Conservation (phyloP, 768 basidiomycete genomes). For the Phlebiopsis gigantea region DNA sequence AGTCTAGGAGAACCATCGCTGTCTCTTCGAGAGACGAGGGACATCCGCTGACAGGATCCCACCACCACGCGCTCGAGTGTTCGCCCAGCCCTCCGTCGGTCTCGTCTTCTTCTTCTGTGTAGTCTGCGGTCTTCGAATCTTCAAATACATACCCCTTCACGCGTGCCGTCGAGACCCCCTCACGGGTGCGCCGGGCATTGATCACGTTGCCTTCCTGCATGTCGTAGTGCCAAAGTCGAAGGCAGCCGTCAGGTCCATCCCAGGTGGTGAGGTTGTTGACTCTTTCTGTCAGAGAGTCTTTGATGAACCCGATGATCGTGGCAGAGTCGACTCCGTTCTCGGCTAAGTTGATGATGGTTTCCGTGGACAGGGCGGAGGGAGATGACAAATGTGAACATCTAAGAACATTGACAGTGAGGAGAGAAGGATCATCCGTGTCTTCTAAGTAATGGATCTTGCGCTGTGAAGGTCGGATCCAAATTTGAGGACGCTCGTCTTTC, state of each 20-base stretch:
- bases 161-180: slow-evolving; percentile 22
- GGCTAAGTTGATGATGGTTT: slow-evolving; percentile 57
- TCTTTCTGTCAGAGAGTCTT: slow-evolving; percentile 19
- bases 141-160: slow-evolving; percentile 19
- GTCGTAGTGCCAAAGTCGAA: slow-evolving; percentile 21
- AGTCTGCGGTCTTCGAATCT: slow-evolving; percentile 19
- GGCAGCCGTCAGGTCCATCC: slow-evolving; percentile 16
- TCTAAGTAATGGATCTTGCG: slow-evolving; percentile 31
- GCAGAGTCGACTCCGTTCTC: slow-evolving; percentile 53
- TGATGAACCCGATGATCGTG: slow-evolving; percentile 31
- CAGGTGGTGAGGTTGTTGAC: slow-evolving; percentile 22
- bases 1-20: slow-evolving; percentile 46
- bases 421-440: slow-evolving; percentile 32
- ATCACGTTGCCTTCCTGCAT: slow-evolving; percentile 20
- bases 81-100: slow-evolving; percentile 17
- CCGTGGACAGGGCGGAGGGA: slow-evolving; percentile 43
- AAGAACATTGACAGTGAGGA: slow-evolving; percentile 50
- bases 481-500: slow-evolving; percentile 10
- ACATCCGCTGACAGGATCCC: slow-evolving; percentile 52
- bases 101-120: background rate
- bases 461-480: slow-evolving; percentile 28
- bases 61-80: slow-evolving; percentile 63
- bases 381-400: slow-evolving; percentile 43
- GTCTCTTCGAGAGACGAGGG: slow-evolving; percentile 65
- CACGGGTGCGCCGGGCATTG: slow-evolving; percentile 19